Conservation (phyloP, 176 grass and related monocot species). For the Oryza nivara region DNA sequence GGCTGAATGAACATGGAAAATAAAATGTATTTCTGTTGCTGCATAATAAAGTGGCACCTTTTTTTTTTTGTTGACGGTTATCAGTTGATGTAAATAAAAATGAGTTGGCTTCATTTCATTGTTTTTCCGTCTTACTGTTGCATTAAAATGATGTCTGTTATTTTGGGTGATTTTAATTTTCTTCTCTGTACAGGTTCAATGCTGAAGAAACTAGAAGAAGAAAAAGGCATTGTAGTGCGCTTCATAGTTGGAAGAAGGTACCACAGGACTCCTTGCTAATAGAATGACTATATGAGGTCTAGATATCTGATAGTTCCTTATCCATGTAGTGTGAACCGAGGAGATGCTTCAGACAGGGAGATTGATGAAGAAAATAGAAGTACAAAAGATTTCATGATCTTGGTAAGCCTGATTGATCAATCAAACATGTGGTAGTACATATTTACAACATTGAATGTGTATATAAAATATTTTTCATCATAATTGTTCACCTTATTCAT, state of each 20-base stretch:
- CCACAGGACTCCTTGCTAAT: conserved; percentile 18
- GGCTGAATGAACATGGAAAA: conserved; percentile 1
- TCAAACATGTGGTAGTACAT: conserved; percentile 4
- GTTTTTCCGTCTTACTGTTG: neutral
- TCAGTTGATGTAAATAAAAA: conserved; percentile 25
- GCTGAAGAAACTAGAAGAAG: conserved; percentile 88
- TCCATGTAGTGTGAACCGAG: conserved; percentile 71
- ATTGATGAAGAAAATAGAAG: conserved; percentile 90
- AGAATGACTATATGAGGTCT: conserved; percentile 31
- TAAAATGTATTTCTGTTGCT: conserved; percentile 6
- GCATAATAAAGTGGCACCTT: neutral
- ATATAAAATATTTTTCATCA: conserved; percentile 32
- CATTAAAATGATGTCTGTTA: conserved; percentile 15
- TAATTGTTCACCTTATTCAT: conserved; percentile 23
- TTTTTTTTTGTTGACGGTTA: neutral
- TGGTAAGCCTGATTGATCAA: conserved; percentile 66
- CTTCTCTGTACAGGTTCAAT: conserved; percentile 69
- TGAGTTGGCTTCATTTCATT: conserved; percentile 9
- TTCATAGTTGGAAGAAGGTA: conserved; percentile 99
- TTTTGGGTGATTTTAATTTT: conserved; percentile 34
- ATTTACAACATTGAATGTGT: conserved; percentile 5
- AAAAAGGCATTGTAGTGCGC: conserved; percentile 86
- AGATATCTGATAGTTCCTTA: conserved; percentile 46
- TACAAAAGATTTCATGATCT: conserved; percentile 83
- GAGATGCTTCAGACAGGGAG: conserved; percentile 78